Conservation (phyloP, 2,329 filamentous ascomycete genomes). For the Onygenales sp. region DNA sequence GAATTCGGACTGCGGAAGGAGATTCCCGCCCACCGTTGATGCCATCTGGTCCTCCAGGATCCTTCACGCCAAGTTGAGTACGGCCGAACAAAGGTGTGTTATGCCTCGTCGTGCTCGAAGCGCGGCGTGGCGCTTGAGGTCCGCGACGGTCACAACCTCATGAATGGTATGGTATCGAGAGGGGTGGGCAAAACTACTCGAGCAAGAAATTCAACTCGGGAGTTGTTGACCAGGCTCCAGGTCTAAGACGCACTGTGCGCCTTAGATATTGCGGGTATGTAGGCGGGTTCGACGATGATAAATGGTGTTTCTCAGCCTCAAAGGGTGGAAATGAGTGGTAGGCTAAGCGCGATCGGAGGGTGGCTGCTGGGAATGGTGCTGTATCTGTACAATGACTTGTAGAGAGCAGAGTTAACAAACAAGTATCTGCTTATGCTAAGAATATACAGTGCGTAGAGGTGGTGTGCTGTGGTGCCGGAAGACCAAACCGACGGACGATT, state of each 20-base stretch:
- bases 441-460: not conserved
- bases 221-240: not conserved
- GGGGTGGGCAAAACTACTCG: too few species aligned
- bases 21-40: slow-evolving; percentile 13
- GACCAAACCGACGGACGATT: not conserved
- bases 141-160: slow-evolving; percentile 6
- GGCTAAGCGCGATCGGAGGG: too few species aligned
- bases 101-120: slow-evolving; percentile 6
- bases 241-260: too few species aligned
- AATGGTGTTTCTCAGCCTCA: not conserved
- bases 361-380: too few species aligned
- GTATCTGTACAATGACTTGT: not conserved
- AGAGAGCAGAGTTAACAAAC: not conserved
- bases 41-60: slow-evolving; percentile 12
- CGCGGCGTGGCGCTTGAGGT: slow-evolving; percentile 7
- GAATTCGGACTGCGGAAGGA: slow-evolving; percentile 14
- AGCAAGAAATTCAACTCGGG: not conserved
- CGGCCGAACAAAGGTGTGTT: not conserved
- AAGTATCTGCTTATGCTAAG: not conserved
- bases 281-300: not conserved
- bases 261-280: not conserved
- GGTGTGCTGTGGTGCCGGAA: not conserved
- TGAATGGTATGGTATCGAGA: slow-evolving; percentile 1
- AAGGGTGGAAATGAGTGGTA: not conserved
- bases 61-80: not conserved